Conservation (phyloP, 371 early-diverging fungal genomes). For the Blastocladiella emersonii region DNA sequence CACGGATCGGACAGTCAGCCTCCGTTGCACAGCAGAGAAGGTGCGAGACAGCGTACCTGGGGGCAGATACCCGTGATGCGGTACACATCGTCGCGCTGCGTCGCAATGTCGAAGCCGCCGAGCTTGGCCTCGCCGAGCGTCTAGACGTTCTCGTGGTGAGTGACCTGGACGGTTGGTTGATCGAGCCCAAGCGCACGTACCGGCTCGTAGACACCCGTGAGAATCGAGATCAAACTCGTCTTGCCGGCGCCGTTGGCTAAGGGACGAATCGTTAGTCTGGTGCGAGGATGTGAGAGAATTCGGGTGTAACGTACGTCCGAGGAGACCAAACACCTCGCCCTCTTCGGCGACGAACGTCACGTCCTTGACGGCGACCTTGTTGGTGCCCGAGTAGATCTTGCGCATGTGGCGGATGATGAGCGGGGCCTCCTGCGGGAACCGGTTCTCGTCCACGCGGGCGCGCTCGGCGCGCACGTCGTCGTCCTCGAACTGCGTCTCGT, state of each 20-base stretch:
- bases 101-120: slow-evolving; percentile 41
- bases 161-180: too few species aligned
- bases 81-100: slow-evolving; percentile 42
- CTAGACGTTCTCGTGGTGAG: too few species aligned
- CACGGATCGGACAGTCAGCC: not conserved
- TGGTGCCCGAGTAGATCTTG: slow-evolving; percentile 36
- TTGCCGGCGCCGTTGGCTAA: slow-evolving; percentile 30
- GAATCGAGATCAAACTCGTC: slow-evolving; percentile 47
- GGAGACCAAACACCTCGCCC: slow-evolving; percentile 42
- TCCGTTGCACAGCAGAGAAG: not conserved
- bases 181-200: slow-evolving; percentile 16
- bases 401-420: slow-evolving; percentile 41
- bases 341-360: slow-evolving; percentile 48
- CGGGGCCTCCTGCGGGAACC: slow-evolving; percentile 23
- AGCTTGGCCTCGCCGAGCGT: slow-evolving; percentile 41
- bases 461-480: slow-evolving; percentile 43
- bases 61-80: slow-evolving; percentile 55
- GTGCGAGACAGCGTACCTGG: slow-evolving; percentile 18
- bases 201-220: slow-evolving; percentile 50
- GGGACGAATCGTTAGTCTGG: too few species aligned
- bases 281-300: too few species aligned
- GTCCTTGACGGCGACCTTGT: slow-evolving; percentile 49
- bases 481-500: slow-evolving; percentile 31
- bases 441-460: slow-evolving; percentile 22
- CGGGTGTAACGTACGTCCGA: too few species aligned